These are phyloP conservation scores for Nissolia schottii DNA, from an alignment of 306 rosid genomes.

Conservation along the genomic window DNA sequence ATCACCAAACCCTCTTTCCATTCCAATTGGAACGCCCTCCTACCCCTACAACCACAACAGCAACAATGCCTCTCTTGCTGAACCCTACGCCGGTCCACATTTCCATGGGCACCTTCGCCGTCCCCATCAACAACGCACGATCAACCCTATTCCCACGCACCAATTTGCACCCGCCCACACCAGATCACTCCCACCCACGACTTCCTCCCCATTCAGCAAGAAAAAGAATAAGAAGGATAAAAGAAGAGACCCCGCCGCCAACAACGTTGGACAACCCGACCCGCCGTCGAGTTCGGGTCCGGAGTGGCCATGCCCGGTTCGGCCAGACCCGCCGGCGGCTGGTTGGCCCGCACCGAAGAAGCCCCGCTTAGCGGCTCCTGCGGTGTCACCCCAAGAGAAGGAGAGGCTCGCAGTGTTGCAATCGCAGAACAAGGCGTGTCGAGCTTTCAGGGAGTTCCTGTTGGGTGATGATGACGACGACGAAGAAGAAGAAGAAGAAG, in stretches of 20 bases:
- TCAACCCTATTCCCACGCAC: neutral
- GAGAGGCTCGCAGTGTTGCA: constrained; percentile 10
- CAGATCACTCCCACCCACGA: constrained; percentile 8
- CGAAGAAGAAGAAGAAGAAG: neutral
- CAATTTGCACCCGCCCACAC: constrained; percentile 2
- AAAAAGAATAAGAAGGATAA: neutral
- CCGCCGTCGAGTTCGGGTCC: constrained; percentile 19
- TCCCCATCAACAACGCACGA: neutral
- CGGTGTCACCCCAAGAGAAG: constrained; percentile 22
- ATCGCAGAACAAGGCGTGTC: constrained; percentile 34
- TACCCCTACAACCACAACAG: neutral
- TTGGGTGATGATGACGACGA: constrained; percentile 2
- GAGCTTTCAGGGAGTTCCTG: constrained; percentile 34
- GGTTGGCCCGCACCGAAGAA: constrained; percentile 33
- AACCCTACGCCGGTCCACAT: neutral
- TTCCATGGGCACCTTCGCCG: neutral
- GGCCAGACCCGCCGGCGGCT: neutral
- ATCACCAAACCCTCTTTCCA: constrained; percentile 14
- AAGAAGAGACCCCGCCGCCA: neutral
- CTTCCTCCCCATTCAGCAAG: constrained; percentile 1
- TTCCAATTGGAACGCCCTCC: neutral
- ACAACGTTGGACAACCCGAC: neutral
- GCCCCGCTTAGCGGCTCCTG: neutral
- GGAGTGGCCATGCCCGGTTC: constrained; percentile 32
- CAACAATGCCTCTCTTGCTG: neutral